These are phyloP conservation scores for Aspergillus aculeatinus DNA, from an alignment of 2,329 filamentous ascomycete genomes.

Conservation along the genomic window DNA sequence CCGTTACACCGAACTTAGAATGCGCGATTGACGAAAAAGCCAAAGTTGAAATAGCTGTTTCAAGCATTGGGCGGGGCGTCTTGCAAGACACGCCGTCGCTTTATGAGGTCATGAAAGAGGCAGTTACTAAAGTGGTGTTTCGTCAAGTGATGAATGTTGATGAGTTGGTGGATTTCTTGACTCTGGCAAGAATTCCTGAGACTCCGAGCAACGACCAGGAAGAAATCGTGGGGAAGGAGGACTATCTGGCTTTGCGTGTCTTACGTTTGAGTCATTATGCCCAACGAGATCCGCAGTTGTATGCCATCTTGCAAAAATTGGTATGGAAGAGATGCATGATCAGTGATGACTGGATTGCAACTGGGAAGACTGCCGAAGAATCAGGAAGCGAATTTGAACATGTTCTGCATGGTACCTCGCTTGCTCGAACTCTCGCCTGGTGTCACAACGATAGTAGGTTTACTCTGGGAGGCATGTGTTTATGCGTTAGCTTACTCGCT, in stretches of 20 bases:
- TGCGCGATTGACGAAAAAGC: conserved; percentile 77
- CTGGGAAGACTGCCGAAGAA: conserved; percentile 75
- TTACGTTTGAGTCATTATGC: conserved; percentile 55
- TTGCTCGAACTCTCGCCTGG: conserved; percentile 66
- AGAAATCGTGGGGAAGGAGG: conserved; percentile 59
- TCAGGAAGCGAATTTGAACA: conserved; percentile 67
- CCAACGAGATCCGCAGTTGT: conserved; percentile 46
- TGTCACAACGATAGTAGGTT: conserved; percentile 55
- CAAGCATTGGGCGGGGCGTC: conserved; percentile 58
- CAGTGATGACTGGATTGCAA: conserved; percentile 76
- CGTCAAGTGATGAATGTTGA: conserved; percentile 65
- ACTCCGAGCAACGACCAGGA: conserved; percentile 48
- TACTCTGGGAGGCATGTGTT: background rate
- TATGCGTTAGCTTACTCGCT: conserved; percentile 2
- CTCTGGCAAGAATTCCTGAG: conserved; percentile 64
- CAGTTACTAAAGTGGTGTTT: conserved; percentile 67
- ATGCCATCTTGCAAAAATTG: conserved; percentile 29
- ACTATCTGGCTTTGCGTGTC: conserved; percentile 68
- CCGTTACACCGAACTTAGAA: conserved; percentile 66
- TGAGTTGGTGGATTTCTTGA: conserved; percentile 65
- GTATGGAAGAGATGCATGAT: conserved; percentile 89
- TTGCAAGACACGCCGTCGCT: conserved; percentile 64
- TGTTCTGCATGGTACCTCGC: conserved; percentile 62
- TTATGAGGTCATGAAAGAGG: conserved; percentile 68
- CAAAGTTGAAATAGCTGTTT: conserved; percentile 72